Conservation (phyloP, 2,329 filamentous ascomycete genomes). For the Aspergillus arachidicola region DNA sequence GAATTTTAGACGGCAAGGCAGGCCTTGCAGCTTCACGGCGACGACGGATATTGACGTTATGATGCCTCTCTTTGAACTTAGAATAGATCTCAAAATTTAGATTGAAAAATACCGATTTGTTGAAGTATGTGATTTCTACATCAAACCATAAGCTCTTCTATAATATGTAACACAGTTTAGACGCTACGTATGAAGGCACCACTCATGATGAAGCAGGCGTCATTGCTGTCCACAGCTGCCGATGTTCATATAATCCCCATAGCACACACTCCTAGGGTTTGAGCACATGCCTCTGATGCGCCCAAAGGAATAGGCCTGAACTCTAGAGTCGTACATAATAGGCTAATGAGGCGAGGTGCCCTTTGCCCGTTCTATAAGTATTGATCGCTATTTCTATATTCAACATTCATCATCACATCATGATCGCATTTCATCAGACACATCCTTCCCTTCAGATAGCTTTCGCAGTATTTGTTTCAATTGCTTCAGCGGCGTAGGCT, state of each 20-base stretch:
- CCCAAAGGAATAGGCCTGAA: too few relatives aligned
- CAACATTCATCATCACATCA: background rate
- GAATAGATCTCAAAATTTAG: background rate
- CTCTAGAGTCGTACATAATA: too few relatives aligned
- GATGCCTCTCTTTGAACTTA: background rate
- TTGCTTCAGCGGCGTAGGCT: constrained; percentile 30
- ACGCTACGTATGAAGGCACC: background rate
- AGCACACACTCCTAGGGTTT: too few relatives aligned
- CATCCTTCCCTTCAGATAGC: background rate
- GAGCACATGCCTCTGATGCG: too few relatives aligned
- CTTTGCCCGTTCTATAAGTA: too few relatives aligned
- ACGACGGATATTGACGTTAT: background rate
- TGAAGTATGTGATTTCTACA: background rate
- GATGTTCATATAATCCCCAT: too few relatives aligned
- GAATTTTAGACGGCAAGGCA: background rate
- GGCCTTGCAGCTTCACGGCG: background rate
- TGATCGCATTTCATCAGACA: background rate
- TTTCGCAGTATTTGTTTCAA: constrained; percentile 5
- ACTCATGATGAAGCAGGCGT: background rate
- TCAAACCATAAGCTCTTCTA: background rate
- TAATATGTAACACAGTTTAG: background rate
- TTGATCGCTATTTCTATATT: background rate
- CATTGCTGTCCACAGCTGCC: too few relatives aligned
- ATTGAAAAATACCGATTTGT: background rate
- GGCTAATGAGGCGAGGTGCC: too few relatives aligned